Conservation (phyloP, 139 green algal genomes). For the Asterochloris erici region DNA sequence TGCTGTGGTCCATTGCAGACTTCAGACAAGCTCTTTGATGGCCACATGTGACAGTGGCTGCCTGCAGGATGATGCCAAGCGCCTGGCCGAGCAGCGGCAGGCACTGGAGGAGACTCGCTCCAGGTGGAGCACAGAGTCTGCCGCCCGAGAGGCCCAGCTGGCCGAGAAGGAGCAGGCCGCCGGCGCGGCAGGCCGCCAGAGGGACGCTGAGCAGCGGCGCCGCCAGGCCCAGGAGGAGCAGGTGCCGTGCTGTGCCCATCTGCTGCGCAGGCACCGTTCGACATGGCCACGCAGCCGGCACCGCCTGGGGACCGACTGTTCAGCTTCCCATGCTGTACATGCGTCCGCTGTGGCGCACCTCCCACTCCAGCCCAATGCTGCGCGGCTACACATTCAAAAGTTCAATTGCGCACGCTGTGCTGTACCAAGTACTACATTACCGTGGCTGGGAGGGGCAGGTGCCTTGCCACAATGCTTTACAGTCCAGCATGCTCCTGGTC, state of each 20-base stretch:
- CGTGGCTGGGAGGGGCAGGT: too few relatives aligned
- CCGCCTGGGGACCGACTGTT: too few relatives aligned
- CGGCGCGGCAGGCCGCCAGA: constrained; percentile 2
- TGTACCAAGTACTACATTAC: too few relatives aligned
- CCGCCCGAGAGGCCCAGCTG: constrained; percentile 17
- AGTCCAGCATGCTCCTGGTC: too few relatives aligned
- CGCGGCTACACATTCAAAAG: too few relatives aligned
- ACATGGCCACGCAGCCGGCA: neutral
- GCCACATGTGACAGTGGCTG: neutral
- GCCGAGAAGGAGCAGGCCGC: constrained; percentile 20
- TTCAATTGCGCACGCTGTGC: too few relatives aligned
- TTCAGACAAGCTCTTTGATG: neutral
- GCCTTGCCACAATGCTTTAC: too few relatives aligned
- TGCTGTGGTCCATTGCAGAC: neutral
- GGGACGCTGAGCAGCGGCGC: constrained; percentile 17
- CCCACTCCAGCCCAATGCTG: too few relatives aligned
- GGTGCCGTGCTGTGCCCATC: neutral
- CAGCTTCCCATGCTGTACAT: too few relatives aligned
- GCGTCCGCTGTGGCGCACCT: too few relatives aligned
- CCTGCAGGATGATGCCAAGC: constrained; percentile 19
- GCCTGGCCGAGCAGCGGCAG: constrained; percentile 19
- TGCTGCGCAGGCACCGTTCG: neutral
- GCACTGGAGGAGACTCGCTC: constrained; percentile 18
- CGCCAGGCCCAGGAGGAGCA: constrained; percentile 26
- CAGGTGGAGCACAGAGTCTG: constrained; percentile 2